Evolutionary conservation across 1,139 yeast species (phyloP), one percentile per base, ranked within the genome.

Genomic region (Scheffersomyces parashehatae): DNA sequence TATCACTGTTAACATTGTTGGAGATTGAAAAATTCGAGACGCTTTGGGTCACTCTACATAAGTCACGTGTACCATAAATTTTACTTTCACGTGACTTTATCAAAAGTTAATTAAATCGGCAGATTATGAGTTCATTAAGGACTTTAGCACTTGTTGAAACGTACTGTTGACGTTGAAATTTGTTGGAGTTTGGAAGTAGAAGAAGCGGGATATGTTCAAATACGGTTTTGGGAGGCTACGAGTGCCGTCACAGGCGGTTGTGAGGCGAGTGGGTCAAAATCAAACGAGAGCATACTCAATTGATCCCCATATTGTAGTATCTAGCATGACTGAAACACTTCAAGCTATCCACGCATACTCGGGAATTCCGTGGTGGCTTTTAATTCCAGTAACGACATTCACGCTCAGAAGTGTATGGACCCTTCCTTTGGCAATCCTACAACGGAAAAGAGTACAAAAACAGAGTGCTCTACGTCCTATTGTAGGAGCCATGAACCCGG

Each of bases 311-410:
- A 50, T 58, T 13, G 39, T 68, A n/a, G 63, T 70, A 12, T 51
- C 54, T 11, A 49, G 68, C 0, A 51, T 76, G 42, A 76, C 83
- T 1, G 71, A 69, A 26, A 53, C 76, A 1, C 55, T 83, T 12
- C 79, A 77, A 45, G 49, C 71, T 0, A 45, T 79, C 1, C 91
- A 85, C 59, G 65, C 74, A 9, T 52, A 60, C 13, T 64, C 86
- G 0, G 88, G 88, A 1, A 56, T 89, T 5, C 88, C 96, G 9
- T 91, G 97, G 97, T 82, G 89, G 75, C 80, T 80, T 0, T 65
- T 90, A 34, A 85, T 91, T 8, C 98, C 98, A 0, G 35, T 82
- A 14, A 67, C 88, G 0, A 88, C 97, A 0, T 62, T 89, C 29
- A 67, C 81, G 0, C 61, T 90, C 26, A 74, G 97, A 52, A 59